Evolutionary conservation across 2,329 filamentous ascomycete genomes (phyloP).

Genomic region (Epichloe sp.): DNA sequence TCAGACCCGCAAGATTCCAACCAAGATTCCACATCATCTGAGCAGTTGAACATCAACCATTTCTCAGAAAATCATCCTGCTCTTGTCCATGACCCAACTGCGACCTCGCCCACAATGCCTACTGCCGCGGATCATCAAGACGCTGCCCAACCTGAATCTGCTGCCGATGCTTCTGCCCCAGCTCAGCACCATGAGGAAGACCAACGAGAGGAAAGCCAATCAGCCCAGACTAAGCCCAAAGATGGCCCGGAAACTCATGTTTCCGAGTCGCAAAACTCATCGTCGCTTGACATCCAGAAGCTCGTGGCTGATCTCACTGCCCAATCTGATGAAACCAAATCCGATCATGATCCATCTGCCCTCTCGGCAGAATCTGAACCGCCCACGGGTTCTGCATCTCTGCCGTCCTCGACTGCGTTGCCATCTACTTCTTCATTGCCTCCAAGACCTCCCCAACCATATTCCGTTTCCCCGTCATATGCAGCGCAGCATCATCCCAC

Average conservation of each 20-base stretch:
- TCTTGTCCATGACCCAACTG: slow-evolving; percentile 20
- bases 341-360: slow-evolving; percentile 16
- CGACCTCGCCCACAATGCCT: slow-evolving; percentile 8
- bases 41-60: slow-evolving; percentile 20
- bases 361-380: slow-evolving; percentile 14
- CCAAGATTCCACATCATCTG: slow-evolving; percentile 26
- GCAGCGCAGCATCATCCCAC: slow-evolving; percentile 23
- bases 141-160: slow-evolving; percentile 3
- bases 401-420: slow-evolving; percentile 19
- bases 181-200: slow-evolving; percentile 13
- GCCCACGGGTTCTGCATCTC: slow-evolving; percentile 16
- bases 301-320: slow-evolving; percentile 29
- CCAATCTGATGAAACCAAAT: slow-evolving; percentile 18
- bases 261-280: slow-evolving; percentile 17
- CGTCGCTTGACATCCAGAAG: slow-evolving; percentile 24
- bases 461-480: slow-evolving; percentile 24
- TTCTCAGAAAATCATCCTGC: slow-evolving; percentile 17
- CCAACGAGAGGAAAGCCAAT: slow-evolving; percentile 8
- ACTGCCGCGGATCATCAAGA: slow-evolving; percentile 12
- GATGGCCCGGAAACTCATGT: slow-evolving; percentile 16
- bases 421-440: slow-evolving; percentile 31
- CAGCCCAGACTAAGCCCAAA: slow-evolving; percentile 13
- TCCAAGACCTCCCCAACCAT: slow-evolving; percentile 30
- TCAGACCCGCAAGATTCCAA: slow-evolving; percentile 28
- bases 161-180: slow-evolving; percentile 12